phyloP scores from a whole-genome alignment of 805 yeast species.

The Lipomyces sp. region DNA sequence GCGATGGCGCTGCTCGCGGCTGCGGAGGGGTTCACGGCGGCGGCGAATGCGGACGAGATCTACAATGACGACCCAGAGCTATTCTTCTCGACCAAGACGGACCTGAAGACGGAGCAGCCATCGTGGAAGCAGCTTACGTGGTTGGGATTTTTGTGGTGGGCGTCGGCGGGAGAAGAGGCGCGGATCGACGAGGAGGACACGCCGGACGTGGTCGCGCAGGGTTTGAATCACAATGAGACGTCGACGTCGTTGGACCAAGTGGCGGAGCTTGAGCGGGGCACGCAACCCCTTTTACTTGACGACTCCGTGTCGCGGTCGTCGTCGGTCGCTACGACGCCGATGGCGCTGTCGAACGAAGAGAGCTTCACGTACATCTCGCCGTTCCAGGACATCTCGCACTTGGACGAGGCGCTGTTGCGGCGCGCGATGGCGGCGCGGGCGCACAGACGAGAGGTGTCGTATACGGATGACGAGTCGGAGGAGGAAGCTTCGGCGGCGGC shows the following conservation, averaged over 20 bases:
- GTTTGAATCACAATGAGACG: constrained; percentile 16
- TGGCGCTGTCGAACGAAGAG: constrained; percentile 23
- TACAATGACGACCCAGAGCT: constrained; percentile 28
- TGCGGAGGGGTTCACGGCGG: constrained; percentile 20
- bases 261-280: constrained; percentile 20
- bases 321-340: constrained; percentile 24
- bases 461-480: constrained; percentile 5
- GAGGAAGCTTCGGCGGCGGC: constrained; percentile 4
- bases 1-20: constrained; percentile 21
- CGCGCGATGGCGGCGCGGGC: constrained; percentile 11
- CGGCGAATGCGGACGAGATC: constrained; percentile 23
- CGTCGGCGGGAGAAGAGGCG: constrained; percentile 69
- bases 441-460: neutral
- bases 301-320: constrained; percentile 27
- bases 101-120: constrained; percentile 29
- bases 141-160: constrained; percentile 83
- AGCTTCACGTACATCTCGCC: constrained; percentile 25
- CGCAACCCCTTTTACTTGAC: constrained; percentile 32
- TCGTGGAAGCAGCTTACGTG: constrained; percentile 59
- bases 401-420: constrained; percentile 17
- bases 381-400: constrained; percentile 21
- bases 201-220: constrained; percentile 36
- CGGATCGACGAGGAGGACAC: constrained; percentile 42
- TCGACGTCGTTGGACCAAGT: constrained; percentile 18
- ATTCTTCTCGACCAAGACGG: constrained; percentile 28